Evolutionary conservation across 306 rosid genomes (phyloP).

Genomic region (Abrus pulchellus): DNA sequence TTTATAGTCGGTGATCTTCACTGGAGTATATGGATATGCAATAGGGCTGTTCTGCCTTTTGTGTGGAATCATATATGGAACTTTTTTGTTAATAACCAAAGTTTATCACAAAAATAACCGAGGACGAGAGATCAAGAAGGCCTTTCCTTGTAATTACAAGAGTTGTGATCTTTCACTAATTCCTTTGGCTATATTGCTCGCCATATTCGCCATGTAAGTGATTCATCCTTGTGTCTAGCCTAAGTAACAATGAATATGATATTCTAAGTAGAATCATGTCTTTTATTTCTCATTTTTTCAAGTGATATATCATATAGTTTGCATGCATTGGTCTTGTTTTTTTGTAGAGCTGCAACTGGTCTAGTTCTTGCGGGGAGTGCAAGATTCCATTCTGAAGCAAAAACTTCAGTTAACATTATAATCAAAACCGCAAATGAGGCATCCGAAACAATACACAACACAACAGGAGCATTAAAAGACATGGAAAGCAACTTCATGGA

Average conservation of each 20-base stretch:
- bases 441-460: conserved; percentile 69
- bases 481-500: conserved; percentile 56
- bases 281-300: not conserved
- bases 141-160: conserved; percentile 52
- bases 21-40: conserved; percentile 79
- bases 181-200: conserved; percentile 61
- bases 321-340: conserved; percentile 19
- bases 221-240: conserved; percentile 36
- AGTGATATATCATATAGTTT: not conserved
- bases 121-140: conserved; percentile 52
- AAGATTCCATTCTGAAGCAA: conserved; percentile 73
- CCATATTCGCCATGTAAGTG: conserved; percentile 75
- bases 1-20: conserved; percentile 73
- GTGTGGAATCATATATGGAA: conserved; percentile 73
- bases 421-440: conserved; percentile 83
- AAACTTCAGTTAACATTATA: conserved; percentile 66
- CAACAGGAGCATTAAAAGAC: conserved; percentile 72
- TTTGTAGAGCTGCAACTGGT: conserved; percentile 70
- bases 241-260: not conserved
- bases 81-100: conserved; percentile 43
- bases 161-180: conserved; percentile 54
- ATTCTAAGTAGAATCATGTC: not conserved
- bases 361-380: conserved; percentile 74
- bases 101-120: conserved; percentile 41
- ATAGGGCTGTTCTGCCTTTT: conserved; percentile 68